Evolutionary conservation across 2,329 filamentous ascomycete species (phyloP).

Genomic region (Aspergillus texensis): DNA sequence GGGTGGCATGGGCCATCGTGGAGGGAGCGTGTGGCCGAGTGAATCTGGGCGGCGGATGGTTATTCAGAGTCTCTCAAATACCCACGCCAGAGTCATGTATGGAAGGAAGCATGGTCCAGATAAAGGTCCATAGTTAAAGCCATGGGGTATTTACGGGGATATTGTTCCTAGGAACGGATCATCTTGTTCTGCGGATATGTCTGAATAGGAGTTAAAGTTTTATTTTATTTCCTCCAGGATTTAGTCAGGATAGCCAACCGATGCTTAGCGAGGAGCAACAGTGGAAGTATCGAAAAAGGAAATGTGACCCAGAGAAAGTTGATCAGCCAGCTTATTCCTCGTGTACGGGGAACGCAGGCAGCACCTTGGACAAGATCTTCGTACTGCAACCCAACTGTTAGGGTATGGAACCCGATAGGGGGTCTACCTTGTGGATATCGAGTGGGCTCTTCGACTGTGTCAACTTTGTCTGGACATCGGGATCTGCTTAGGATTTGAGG

Average conservation of each 20-base stretch:
- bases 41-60: neutral
- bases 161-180: neutral
- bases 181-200: neutral
- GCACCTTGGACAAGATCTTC: neutral
- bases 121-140: neutral
- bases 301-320: neutral
- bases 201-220: neutral
- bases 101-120: neutral
- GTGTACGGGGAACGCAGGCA: neutral
- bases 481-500: neutral
- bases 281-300: neutral
- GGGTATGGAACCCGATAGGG: neutral
- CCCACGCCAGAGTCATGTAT: neutral
- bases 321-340: neutral
- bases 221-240: neutral
- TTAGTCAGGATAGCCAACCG: neutral
- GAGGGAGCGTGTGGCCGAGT: neutral
- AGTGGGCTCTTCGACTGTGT: neutral
- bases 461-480: neutral
- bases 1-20: slow-evolving; percentile 27
- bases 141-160: neutral
- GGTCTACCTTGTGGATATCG: neutral
- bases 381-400: neutral
- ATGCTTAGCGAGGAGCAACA: neutral
- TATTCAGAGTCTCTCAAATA: neutral